These are phyloP conservation scores for Ambrosiella xylebori DNA, from an alignment of 2,329 filamentous ascomycete species.

Conservation along the genomic window DNA sequence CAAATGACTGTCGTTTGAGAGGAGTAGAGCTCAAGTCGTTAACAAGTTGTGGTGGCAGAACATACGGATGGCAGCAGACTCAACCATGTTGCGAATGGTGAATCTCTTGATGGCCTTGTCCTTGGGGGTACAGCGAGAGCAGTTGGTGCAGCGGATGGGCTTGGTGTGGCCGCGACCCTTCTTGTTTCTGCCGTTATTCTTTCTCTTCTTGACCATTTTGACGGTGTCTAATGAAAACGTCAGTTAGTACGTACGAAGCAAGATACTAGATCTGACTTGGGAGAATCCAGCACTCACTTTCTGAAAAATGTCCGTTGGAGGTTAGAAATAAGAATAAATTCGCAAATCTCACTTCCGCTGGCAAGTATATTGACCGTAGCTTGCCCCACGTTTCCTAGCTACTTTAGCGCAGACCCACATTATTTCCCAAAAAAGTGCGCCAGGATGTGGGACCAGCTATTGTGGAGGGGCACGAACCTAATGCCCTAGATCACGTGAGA, in stretches of 20 bases:
- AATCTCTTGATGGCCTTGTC: constrained; percentile 99
- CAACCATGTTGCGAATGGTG: constrained; percentile 99
- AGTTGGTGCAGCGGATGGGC: constrained; percentile 72
- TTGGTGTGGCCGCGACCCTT: constrained; percentile 99
- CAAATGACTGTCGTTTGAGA: background rate
- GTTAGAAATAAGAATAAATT: constrained; percentile 10
- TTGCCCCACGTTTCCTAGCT: constrained; percentile 3
- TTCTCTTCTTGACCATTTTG: constrained; percentile 58
- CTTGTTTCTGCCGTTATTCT: constrained; percentile 91
- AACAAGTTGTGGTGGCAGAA: constrained; percentile 19
- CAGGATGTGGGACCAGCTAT: background rate
- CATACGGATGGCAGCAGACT: constrained; percentile 98
- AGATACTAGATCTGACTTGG: constrained; percentile 6
- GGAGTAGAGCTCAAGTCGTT: background rate
- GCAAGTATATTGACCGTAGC: constrained; percentile 5
- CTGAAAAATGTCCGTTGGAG: constrained; percentile 12
- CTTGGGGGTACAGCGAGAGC: constrained; percentile 82
- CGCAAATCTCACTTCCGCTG: background rate
- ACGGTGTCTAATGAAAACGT: constrained; percentile 30
- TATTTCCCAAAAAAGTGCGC: constrained; percentile 2
- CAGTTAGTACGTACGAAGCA: constrained; percentile 18
- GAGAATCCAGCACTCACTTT: constrained; percentile 14
- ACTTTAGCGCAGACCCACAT: constrained; percentile 7
- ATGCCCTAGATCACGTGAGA: constrained; percentile 14
- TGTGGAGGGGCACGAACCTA: constrained; percentile 13